Conservation (phyloP, 1,284 basidiomycete genomes). For the Tilletia setariae region DNA sequence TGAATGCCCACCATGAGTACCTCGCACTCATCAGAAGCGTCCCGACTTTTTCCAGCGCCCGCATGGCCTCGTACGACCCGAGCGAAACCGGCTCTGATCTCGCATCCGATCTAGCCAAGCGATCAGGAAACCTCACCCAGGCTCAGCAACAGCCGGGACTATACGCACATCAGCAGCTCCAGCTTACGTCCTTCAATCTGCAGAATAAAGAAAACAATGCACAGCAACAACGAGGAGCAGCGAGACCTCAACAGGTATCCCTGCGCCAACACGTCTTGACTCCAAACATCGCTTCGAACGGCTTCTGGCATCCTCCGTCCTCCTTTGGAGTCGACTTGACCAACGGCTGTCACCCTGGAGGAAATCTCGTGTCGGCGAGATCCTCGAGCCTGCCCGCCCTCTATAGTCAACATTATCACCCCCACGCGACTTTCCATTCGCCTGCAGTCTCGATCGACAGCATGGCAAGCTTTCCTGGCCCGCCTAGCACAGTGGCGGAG, state of each 20-base stretch:
- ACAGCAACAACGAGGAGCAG: too few relatives aligned
- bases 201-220: background rate
- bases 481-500: background rate
- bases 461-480: background rate
- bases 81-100: too few relatives aligned
- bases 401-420: background rate
- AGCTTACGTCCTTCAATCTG: background rate
- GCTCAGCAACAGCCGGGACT: background rate
- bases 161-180: slow-evolving; percentile 1
- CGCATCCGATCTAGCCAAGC: too few relatives aligned
- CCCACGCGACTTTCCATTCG: background rate
- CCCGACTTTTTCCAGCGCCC: too few relatives aligned
- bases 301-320: too few relatives aligned
- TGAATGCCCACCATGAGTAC: too few relatives aligned
- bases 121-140: too few relatives aligned
- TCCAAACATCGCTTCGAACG: background rate
- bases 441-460: slow-evolving; percentile 5
- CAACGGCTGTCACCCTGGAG: background rate
- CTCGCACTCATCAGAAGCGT: too few relatives aligned
- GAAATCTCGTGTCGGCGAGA: background rate
- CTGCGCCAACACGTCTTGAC: slow-evolving; percentile 10
- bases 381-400: slow-evolving; percentile 1
- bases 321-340: too few relatives aligned
- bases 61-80: too few relatives aligned
- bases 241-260: background rate